Base-by-base conservation (phyloP, 371 early-diverging fungal genomes). In the Sporodiniella umbellata region DNA sequence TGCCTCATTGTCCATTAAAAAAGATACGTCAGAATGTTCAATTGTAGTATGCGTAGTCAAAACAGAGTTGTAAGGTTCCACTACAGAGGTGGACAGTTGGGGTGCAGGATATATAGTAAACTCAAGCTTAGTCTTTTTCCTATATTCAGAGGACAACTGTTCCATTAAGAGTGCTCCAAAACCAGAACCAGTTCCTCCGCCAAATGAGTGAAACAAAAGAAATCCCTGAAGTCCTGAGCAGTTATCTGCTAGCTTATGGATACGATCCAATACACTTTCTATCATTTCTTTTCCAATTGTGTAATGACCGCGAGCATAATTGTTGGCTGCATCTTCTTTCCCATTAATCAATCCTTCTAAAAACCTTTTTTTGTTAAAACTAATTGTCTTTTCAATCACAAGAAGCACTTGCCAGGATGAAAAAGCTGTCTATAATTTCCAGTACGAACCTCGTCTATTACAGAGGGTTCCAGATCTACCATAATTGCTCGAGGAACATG, bases 261-360 rank as follows among this genome's bases (percentile, higher is more conserved):
- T 92, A 71, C 96, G 93, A 70, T 99, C 99, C 54, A 98, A 81
- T 44, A 95, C 96, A 45, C 83, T 76, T 79, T 99, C 99, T 53
- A 99, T 90, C 45, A 98, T 86, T 70, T 97, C 98, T 83, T 98
- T 98, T 59, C 99, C 99, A 60, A 97, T 89, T 47, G 99, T 99
- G 83, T 98, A 99, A 84, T 99, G 98, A 72, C 99, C 99, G 85
- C 99, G 91, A 49, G 99, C 99, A 75, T 98, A 99, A 88, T 99
- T 99, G 85, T 99, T 99, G 64, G 98, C 99, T 23, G 99, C 99
- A 76, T 98, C 99, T 80, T 98, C 98, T 84, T 98, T 97, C 60
- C 99, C 99, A 61, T 89, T 89, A 74, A 99, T 96, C 65, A 99
- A 81, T 84, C 94, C 92, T 65, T 94, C 93, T 64, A 39, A 37